Conservation (phyloP, 1,284 basidiomycete species). For the Chondrostereum purpureum region DNA sequence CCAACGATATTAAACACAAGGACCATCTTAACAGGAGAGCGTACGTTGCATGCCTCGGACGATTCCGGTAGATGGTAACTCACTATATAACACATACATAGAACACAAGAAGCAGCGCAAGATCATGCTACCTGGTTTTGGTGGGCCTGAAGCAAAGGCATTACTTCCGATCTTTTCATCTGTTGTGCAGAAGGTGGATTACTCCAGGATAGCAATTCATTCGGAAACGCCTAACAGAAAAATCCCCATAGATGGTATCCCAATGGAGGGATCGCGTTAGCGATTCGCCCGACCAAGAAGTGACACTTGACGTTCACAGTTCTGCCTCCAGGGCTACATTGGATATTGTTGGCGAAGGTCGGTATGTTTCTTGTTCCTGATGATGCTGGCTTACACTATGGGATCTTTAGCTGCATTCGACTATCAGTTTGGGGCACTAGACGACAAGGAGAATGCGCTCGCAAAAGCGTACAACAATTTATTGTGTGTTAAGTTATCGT, state of each 20-base stretch:
- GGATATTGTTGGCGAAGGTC: conserved; percentile 42
- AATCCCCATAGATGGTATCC: conserved; percentile 29
- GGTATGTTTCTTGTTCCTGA: too few relatives aligned
- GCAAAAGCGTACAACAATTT: conserved; percentile 40
- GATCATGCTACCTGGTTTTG: conserved; percentile 41
- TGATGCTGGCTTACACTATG: too few relatives aligned
- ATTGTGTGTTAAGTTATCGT: too few relatives aligned
- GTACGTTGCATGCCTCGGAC: too few relatives aligned
- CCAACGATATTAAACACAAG: conserved; percentile 15
- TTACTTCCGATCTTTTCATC: conserved; percentile 44
- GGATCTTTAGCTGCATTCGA: conserved; percentile 35
- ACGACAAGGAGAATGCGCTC: conserved; percentile 33
- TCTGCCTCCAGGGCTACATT: conserved; percentile 39
- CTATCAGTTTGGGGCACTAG: conserved; percentile 38
- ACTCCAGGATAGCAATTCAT: too few relatives aligned
- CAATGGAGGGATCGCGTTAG: conserved; percentile 36
- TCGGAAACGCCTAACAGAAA: too few relatives aligned
- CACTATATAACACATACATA: too few relatives aligned
- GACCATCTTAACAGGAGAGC: too few relatives aligned
- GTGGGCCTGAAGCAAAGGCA: conserved; percentile 39
- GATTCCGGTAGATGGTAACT: too few relatives aligned
- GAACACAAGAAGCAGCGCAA: conserved; percentile 24
- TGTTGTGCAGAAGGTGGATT: too few relatives aligned
- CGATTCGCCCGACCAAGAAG: conserved; percentile 27
- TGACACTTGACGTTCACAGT: conserved; percentile 31